Evolutionary conservation across 148 eudicot genomes (phyloP), one percentile per base, ranked within the genome.

Genomic region (Drosera capensis): DNA sequence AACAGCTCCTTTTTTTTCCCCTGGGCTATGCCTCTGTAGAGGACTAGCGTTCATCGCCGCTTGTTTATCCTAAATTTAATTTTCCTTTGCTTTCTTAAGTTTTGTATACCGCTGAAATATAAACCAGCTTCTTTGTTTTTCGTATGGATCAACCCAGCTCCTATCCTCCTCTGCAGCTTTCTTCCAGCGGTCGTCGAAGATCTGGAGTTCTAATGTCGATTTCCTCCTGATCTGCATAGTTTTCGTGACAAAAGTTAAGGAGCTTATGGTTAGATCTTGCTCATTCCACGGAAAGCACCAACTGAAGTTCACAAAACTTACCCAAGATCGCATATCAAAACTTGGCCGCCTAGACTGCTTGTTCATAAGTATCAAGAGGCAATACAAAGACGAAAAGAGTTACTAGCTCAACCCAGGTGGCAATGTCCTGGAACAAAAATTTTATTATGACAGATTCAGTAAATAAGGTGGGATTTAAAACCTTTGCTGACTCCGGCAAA

Each of bases 121-220:
- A 34, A 34, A 11, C 38, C 38, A 34, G 1, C 38, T 11, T 3
- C n/a, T 34, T 34, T 48, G 39, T 16, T 40, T 28, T 24, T 16
- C 9, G 28, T 55, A 55, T 16, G 58, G 58, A 55, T 55, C 58
- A 37, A 68, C 70, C 86, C 86, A 79, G 40, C 40, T 44, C 49
- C 37, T 59, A 49, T 79, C 86, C 24, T 63, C 66, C 55, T 74
- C 60, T 58, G 66, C 78, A 1, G 86, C 86, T 60, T 66, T 55
- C 55, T 74, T 78, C 86, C 81, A 79, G 0, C 86, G 65, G 34
- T 75, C 57, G 47, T 66, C 64, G 52, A 79, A 79, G 21, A 50
- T 60, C 40, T 52, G 62, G 7, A 79, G 81, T 67, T 79, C 86
- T 3, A 52, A 45, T 20, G 81, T 65, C 2, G 86, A 69, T 52